Conservation (phyloP, 345 rosid species). For the Sonneratia caseolaris region DNA sequence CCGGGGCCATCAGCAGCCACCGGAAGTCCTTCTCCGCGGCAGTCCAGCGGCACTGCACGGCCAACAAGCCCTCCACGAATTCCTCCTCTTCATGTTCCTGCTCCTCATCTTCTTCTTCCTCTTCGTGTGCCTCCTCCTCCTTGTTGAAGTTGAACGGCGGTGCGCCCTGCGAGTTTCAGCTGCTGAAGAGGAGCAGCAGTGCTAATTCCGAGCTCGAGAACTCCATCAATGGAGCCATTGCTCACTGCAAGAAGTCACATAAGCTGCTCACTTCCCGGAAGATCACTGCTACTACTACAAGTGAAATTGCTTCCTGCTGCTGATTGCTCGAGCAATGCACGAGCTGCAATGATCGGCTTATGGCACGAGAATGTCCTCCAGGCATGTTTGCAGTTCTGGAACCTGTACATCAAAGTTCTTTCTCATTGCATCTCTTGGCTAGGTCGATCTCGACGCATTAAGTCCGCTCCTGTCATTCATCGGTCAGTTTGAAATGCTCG, state of each 20-base stretch:
- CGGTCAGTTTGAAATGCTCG: background rate
- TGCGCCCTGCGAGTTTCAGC: conserved; percentile 36
- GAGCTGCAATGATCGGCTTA: background rate
- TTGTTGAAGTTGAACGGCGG: conserved; percentile 40
- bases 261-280: conserved; percentile 6
- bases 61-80: conserved; percentile 16
- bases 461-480: conserved; percentile 18
- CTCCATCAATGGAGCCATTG: conserved; percentile 83
- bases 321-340: background rate
- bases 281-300: conserved; percentile 19
- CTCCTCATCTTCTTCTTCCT: conserved; percentile 25
- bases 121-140: conserved; percentile 53
- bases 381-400: background rate
- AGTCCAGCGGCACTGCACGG: conserved; percentile 44
- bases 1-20: conserved; percentile 26
- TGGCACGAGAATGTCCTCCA: background rate
- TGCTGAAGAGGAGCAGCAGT: conserved; percentile 59
- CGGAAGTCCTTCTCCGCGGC: conserved; percentile 86
- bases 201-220: conserved; percentile 49
- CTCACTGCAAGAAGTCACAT: conserved; percentile 74
- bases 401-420: background rate
- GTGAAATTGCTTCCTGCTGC: background rate
- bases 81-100: conserved; percentile 27
- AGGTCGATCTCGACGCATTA: conserved; percentile 7
- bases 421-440: background rate